A percentile compares a stretch with the other conserved stretches of the same genome.
These are phyloP conservation scores for Pyrenopolyporus hunteri DNA, from an alignment of 495 filamentous ascomycete species.

Conservation along the genomic window DNA sequence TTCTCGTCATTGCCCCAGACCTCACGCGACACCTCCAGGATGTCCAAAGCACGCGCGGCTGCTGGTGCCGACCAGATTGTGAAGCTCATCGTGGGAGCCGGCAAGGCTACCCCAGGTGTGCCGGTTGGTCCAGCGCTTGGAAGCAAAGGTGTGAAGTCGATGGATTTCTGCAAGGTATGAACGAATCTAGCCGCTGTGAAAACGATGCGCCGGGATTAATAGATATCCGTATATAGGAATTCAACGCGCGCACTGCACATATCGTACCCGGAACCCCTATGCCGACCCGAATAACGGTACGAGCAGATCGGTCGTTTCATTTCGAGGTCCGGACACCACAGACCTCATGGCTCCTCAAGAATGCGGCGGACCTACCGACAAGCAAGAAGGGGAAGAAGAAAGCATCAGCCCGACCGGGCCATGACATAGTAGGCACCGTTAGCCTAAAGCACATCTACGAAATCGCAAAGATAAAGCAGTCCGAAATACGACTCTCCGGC, in stretches of 20 bases:
- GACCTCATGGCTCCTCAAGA: constrained; percentile 84
- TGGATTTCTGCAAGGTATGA: constrained; percentile 98
- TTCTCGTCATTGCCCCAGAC: background rate
- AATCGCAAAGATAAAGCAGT: constrained; percentile 95
- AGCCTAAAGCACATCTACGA: constrained; percentile 97
- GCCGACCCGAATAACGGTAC: constrained; percentile 87
- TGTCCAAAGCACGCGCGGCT: constrained; percentile 77
- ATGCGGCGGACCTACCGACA: constrained; percentile 75
- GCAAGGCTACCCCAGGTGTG: constrained; percentile 95
- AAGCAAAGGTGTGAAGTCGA: constrained; percentile 97
- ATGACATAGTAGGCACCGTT: constrained; percentile 78
- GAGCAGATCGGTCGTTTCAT: constrained; percentile 88
- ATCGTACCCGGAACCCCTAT: constrained; percentile 85
- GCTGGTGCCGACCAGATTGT: constrained; percentile 77
- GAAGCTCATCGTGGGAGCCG: constrained; percentile 97
- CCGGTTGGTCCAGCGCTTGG: constrained; percentile 96
- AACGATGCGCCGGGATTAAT: background rate
- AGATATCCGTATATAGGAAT: constrained; percentile 68
- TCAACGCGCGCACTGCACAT: constrained; percentile 92
- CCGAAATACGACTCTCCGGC: constrained; percentile 80
- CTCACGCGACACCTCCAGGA: constrained; percentile 52
- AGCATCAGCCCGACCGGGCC: constrained; percentile 78
- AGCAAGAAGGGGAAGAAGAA: constrained; percentile 77
- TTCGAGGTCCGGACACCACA: constrained; percentile 94
- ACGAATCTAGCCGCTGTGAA: background rate